Evolutionary conservation across 1,139 yeast genomes (phyloP).

Genomic region (Lodderomyces jiufengensis): DNA sequence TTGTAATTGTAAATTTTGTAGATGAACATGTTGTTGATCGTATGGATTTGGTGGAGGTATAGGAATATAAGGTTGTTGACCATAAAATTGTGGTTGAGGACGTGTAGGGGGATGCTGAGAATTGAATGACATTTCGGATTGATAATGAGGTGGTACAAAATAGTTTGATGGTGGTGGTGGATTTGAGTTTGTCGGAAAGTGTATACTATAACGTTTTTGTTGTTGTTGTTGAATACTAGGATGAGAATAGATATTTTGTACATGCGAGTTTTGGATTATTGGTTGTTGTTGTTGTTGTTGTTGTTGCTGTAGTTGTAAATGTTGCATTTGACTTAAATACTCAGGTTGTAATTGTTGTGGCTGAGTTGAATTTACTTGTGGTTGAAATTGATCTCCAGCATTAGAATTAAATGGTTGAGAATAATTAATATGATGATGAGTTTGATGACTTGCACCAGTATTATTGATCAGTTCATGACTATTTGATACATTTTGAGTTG

Average conservation of each 20-base stretch:
- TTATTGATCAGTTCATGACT: no score
- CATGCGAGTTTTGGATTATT: no score
- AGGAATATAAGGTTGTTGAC: constrained; percentile 3
- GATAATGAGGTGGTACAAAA: constrained; percentile 2
- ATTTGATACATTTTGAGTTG: no score
- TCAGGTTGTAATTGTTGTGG: no score
- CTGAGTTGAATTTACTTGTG: no score
- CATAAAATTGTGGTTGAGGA: constrained; percentile 1
- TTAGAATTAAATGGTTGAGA: background rate
- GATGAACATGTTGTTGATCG: constrained; percentile 1
- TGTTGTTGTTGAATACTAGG: background rate
- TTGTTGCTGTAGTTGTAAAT: background rate
- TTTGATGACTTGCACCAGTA: no score
- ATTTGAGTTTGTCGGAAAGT: background rate
- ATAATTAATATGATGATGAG: background rate
- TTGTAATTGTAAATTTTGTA: constrained; percentile 4
- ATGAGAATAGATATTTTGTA: no score
- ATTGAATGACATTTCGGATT: constrained; percentile 3
- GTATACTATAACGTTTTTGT: constrained; percentile 3
- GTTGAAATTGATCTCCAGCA: no score
- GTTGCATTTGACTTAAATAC: background rate
- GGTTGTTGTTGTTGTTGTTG: background rate
- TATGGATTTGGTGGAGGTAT: background rate
- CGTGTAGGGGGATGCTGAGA: constrained; percentile 5
- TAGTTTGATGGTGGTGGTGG: background rate